Base-by-base conservation (phyloP, 2,329 filamentous ascomycete species). In the Diaporthe destruens region DNA sequence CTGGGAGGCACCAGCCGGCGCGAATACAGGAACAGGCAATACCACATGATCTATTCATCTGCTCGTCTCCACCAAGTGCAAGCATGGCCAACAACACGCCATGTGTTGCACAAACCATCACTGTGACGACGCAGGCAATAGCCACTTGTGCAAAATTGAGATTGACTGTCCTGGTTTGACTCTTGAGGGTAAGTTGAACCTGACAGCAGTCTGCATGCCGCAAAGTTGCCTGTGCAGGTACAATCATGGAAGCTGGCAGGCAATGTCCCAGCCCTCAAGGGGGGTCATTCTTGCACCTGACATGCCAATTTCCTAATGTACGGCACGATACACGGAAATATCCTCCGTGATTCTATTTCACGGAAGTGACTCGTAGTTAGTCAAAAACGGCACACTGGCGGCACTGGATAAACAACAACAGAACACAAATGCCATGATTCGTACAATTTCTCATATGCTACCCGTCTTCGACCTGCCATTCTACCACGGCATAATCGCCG, bases 361-460 rank as follows among this genome's bases (percentile, higher is more conserved):
- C 9, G 36, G 11, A 39, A 39, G 44, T 71, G 18, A 12, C 11
- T 25, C 39, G 23, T 61, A 14, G 25, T 2, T 61, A 14, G 25
- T 2, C n/a, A n/a, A n/a, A 16, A n/a, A 12, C 25, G n/a, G 23
- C 14, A 6, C 44, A 61, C 67, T 11, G 23, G 5, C 39, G 54
- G 25, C 23, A 12, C 23, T n/a, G 5, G 11, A 61, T 47, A n/a
- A 23, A 59, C 32, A 51, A 53, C 8, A n/a, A 53, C 55, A 39
- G 36, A 59, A 42, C 32, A 36, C 59, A 57, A 55, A 72, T 72
- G 69, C 73, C 70, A 71, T 72, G 71, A 71, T 67, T 72, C 56
- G 66, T 74, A 74, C 73, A 63, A 51, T 65, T 42, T 57, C 71
- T 70, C 73, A 55, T 70, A 34, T 59, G 56, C 61, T 57, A 42